These are phyloP conservation scores for Sistotremastrum niveocremeum DNA, from an alignment of 768 basidiomycete species.

Conservation along the genomic window DNA sequence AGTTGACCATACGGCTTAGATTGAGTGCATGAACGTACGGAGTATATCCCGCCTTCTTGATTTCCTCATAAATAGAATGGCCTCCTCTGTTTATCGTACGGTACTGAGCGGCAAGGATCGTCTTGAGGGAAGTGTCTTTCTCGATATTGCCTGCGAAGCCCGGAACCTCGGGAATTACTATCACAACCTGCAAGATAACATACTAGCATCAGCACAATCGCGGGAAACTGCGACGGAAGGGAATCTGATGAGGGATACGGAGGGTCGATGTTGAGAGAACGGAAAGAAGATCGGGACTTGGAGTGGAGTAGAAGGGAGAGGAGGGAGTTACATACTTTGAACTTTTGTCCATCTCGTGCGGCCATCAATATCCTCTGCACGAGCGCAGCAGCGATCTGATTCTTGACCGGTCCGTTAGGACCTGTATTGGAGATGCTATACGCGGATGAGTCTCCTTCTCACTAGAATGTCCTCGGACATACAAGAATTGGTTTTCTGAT, in stretches of 20 bases:
- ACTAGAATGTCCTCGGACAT: slow-evolving; percentile 15
- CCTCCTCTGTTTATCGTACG: slow-evolving; percentile 86
- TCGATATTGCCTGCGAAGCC: slow-evolving; percentile 82
- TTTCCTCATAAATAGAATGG: slow-evolving; percentile 70
- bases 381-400: slow-evolving; percentile 72
- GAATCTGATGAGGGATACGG: neutral
- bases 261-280: too few relatives aligned
- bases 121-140: slow-evolving; percentile 47
- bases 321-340: slow-evolving; percentile 38
- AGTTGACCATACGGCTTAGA: neutral
- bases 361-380: slow-evolving; percentile 81
- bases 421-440: slow-evolving; percentile 65
- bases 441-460: neutral
- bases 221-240: neutral
- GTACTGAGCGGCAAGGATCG: slow-evolving; percentile 80
- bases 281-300: too few relatives aligned
- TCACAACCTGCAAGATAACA: slow-evolving; percentile 44
- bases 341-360: slow-evolving; percentile 51
- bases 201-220: neutral
- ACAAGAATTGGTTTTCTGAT: slow-evolving; percentile 81
- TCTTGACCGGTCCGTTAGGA: slow-evolving; percentile 53
- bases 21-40: slow-evolving; percentile 35
- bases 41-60: slow-evolving; percentile 63
- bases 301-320: too few relatives aligned
- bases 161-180: slow-evolving; percentile 83